A percentile compares a stretch with the other conserved stretches of the same genome.
Evolutionary conservation across 768 basidiomycete genomes (phyloP).

Genomic region (Asterophora lycoperdoides): DNA sequence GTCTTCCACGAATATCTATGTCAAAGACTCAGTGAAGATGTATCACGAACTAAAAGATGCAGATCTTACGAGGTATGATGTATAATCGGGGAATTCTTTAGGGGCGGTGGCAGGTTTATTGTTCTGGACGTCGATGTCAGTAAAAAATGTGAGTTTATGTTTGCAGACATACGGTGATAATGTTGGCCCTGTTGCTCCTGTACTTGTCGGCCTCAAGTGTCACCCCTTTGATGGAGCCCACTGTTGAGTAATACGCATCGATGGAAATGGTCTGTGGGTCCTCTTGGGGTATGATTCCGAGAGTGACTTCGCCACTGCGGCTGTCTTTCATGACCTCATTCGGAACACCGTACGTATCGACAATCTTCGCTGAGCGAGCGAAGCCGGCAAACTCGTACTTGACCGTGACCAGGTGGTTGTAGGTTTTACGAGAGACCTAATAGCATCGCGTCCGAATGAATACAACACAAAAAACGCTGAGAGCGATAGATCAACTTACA

Average conservation of each 20-base stretch:
- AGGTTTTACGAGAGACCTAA: slow-evolving; percentile 8
- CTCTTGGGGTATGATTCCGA: slow-evolving; percentile 4
- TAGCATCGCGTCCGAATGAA: background rate
- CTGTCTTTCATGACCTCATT: slow-evolving; percentile 7
- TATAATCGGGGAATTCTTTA: slow-evolving; percentile 4
- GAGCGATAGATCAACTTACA: background rate
- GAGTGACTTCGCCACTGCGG: background rate
- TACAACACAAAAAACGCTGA: background rate
- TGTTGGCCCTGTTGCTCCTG: slow-evolving; percentile 2
- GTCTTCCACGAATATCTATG: slow-evolving; percentile 10
- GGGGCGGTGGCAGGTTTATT: slow-evolving; percentile 1
- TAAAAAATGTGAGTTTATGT: too few relatives aligned
- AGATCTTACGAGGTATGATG: slow-evolving; percentile 2
- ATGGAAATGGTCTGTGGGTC: slow-evolving; percentile 1
- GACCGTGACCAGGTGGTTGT: slow-evolving; percentile 3
- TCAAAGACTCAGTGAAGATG: background rate
- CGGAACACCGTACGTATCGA: background rate
- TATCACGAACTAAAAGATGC: background rate
- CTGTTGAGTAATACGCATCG: slow-evolving; percentile 1
- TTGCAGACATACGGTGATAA: slow-evolving; percentile 3
- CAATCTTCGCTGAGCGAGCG: background rate
- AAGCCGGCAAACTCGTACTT: slow-evolving; percentile 1
- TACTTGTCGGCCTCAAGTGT: slow-evolving; percentile 2
- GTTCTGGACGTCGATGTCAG: background rate
- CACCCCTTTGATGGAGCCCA: background rate